These are phyloP conservation scores for Elsinoe australis DNA, from an alignment of 2,329 filamentous ascomycete species.

Conservation along the genomic window DNA sequence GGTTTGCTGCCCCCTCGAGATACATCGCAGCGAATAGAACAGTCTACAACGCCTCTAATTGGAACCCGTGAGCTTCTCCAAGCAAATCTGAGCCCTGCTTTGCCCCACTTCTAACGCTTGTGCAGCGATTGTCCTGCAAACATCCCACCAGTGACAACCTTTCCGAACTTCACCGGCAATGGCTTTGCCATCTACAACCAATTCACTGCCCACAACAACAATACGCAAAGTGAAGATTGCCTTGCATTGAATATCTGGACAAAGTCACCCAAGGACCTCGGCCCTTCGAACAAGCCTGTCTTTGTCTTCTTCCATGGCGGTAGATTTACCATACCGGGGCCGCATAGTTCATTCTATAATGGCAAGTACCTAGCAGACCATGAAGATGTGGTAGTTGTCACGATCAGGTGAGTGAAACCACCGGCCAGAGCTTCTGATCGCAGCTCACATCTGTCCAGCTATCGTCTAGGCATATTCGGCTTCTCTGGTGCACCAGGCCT, in stretches of 20 bases:
- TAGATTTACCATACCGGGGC: slow-evolving; percentile 36
- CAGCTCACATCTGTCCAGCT: slow-evolving; percentile 38
- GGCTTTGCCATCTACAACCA: slow-evolving; percentile 21
- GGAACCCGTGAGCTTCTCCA: slow-evolving; percentile 10
- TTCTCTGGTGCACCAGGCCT: slow-evolving; percentile 51
- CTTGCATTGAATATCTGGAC: slow-evolving; percentile 35
- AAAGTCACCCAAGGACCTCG: slow-evolving; percentile 28
- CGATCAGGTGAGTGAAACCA: slow-evolving; percentile 29
- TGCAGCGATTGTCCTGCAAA: slow-evolving; percentile 19
- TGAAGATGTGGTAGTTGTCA: slow-evolving; percentile 52
- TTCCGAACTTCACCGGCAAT: slow-evolving; percentile 25
- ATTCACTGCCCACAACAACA: slow-evolving; percentile 20
- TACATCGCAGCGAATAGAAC: not conserved
- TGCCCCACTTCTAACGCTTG: not conserved
- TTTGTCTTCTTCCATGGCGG: slow-evolving; percentile 44
- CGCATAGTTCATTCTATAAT: slow-evolving; percentile 40
- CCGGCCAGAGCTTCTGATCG: not conserved
- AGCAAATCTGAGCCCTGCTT: not conserved
- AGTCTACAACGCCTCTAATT: slow-evolving; percentile 18
- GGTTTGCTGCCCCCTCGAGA: slow-evolving; percentile 26
- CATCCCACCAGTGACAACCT: slow-evolving; percentile 22
- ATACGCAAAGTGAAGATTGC: slow-evolving; percentile 27
- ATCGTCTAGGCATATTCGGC: slow-evolving; percentile 50
- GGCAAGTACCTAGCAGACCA: slow-evolving; percentile 42
- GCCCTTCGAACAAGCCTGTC: slow-evolving; percentile 35